phyloP scores from a whole-genome alignment of 306 rosid species.

The Ammopiptanthus mongolicus region DNA sequence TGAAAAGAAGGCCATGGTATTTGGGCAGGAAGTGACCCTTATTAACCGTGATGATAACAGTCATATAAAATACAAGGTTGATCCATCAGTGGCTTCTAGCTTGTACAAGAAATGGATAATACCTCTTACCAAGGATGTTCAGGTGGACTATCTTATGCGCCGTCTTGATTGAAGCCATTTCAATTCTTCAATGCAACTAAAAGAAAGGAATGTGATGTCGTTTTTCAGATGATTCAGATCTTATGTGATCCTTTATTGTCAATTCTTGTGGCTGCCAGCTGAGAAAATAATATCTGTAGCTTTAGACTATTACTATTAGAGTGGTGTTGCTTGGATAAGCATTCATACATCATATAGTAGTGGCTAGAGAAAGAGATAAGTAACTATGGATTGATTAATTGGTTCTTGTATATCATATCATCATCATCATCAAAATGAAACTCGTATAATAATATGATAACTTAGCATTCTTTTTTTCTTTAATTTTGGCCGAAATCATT shows the following conservation, averaged over 20 bases:
- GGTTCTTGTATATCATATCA: background rate
- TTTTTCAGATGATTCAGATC: conserved; percentile 9
- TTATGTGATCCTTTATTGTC: conserved; percentile 1
- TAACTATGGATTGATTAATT: background rate
- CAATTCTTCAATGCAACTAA: background rate
- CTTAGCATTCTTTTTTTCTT: background rate
- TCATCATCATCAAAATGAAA: background rate
- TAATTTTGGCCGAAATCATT: too few relatives aligned
- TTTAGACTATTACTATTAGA: background rate
- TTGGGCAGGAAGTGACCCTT: conserved; percentile 60
- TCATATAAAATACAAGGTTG: conserved; percentile 39
- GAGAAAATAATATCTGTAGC: background rate
- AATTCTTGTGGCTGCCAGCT: background rate
- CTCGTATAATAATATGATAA: too few relatives aligned
- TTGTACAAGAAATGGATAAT: conserved; percentile 75
- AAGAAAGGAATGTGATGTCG: background rate
- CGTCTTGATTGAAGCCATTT: conserved; percentile 47
- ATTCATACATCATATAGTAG: background rate
- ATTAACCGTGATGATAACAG: background rate
- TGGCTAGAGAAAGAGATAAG: background rate
- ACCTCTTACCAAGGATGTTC: conserved; percentile 78
- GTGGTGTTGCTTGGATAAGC: background rate
- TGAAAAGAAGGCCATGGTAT: conserved; percentile 67
- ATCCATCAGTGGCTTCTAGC: conserved; percentile 51
- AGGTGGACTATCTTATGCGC: conserved; percentile 79